Conservation (phyloP, 2,329 filamentous ascomycete genomes). For the Xylaria sp. region DNA sequence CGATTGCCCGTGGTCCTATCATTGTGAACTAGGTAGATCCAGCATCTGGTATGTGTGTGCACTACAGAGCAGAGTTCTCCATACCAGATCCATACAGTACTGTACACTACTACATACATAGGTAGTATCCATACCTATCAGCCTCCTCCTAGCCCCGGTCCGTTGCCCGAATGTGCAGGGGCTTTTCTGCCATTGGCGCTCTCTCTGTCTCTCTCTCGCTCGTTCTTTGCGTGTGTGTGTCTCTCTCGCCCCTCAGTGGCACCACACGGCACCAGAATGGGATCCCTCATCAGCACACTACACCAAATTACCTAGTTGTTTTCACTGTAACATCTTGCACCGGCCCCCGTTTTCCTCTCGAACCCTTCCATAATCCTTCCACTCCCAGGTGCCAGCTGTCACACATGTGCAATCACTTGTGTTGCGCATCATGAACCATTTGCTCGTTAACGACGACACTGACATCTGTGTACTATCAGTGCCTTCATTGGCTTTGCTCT, state of each 20-base stretch:
- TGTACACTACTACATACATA: background rate
- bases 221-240: background rate
- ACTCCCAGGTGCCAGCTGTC: constrained; percentile 24
- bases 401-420: constrained; percentile 31
- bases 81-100: background rate
- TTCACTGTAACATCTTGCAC: constrained; percentile 7
- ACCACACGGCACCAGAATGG: constrained; percentile 31
- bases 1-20: constrained; percentile 9
- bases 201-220: background rate
- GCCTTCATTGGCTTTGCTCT: constrained; percentile 15
- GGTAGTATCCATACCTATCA: constrained; percentile 4
- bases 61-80: constrained; percentile 4
- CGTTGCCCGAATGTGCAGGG: constrained; percentile 11
- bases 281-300: constrained; percentile 24
- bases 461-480: constrained; percentile 24
- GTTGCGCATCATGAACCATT: constrained; percentile 27
- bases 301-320: constrained; percentile 19
- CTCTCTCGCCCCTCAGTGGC: constrained; percentile 36
- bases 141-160: constrained; percentile 15
- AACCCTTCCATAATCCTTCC: background rate
- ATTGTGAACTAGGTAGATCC: constrained; percentile 10
- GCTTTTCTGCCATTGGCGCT: constrained; percentile 20
- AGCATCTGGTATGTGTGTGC: constrained; percentile 19
- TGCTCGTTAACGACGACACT: constrained; percentile 23
- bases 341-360: constrained; percentile 1